Evolutionary conservation across 106 monocot genomes (phyloP).

Genomic region (Dendrobium officinale): DNA sequence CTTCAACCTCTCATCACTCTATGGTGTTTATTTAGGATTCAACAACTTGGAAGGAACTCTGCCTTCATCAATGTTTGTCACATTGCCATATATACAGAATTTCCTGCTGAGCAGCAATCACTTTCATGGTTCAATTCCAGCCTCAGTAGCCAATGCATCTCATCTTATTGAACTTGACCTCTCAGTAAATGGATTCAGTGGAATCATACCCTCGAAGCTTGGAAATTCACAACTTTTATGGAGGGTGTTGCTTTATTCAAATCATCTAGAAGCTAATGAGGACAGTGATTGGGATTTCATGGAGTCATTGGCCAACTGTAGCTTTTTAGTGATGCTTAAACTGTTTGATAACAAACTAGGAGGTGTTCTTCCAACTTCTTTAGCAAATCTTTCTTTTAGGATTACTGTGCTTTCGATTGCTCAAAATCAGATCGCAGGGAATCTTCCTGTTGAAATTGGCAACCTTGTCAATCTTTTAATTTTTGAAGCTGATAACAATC

Average conservation of each 20-base stretch:
- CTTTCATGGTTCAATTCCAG: constrained; percentile 14
- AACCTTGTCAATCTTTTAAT: not conserved
- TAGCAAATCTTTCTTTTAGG: constrained; percentile 12
- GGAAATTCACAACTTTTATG: not conserved
- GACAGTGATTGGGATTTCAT: constrained; percentile 13
- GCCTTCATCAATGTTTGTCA: not conserved
- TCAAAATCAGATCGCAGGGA: constrained; percentile 17
- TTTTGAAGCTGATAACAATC: constrained; percentile 12
- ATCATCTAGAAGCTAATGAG: constrained; percentile 5
- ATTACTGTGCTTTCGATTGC: not conserved
- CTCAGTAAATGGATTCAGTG: not conserved
- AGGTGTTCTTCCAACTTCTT: constrained; percentile 12
- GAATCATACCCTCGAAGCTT: constrained; percentile 5
- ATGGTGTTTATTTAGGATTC: not conserved
- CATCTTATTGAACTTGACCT: not conserved
- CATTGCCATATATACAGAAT: not conserved
- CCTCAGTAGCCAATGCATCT: constrained; percentile 21
- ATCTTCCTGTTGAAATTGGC: constrained; percentile 8
- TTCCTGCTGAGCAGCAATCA: not conserved
- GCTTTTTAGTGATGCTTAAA: not conserved
- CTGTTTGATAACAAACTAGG: constrained; percentile 10
- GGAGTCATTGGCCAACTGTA: constrained; percentile 16
- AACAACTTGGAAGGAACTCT: constrained; percentile 11
- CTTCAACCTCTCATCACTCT: constrained; percentile 14
- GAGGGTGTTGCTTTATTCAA: not conserved